phyloP scores from a whole-genome alignment of 331 rosid species.

The Quercus phellos region DNA sequence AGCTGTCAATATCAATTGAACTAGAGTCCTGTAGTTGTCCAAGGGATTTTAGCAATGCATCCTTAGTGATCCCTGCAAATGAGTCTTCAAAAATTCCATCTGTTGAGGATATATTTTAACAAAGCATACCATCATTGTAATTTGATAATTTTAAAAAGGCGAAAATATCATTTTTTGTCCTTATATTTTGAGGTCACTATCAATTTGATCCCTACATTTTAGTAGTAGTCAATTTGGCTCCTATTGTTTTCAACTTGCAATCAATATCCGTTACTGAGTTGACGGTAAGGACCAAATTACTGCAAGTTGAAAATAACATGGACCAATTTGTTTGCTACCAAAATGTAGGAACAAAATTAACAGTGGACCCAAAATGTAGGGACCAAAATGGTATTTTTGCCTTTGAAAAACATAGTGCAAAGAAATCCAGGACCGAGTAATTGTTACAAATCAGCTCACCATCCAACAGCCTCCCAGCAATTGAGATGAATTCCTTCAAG shows the following conservation, averaged over 20 bases:
- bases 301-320: too few species aligned
- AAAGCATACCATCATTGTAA: neutral
- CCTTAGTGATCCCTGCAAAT: constrained; percentile 58
- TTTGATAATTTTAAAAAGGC: neutral
- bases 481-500: constrained; percentile 56
- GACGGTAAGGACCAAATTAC: too few species aligned
- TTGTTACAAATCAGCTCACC: constrained; percentile 46
- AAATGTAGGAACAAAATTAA: too few species aligned
- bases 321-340: too few species aligned
- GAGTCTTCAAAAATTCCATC: constrained; percentile 52
- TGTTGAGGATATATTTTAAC: constrained; percentile 18
- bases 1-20: constrained; percentile 47
- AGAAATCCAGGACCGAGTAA: constrained; percentile 16
- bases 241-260: too few species aligned
- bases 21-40: constrained; percentile 41
- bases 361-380: too few species aligned
- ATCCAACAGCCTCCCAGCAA: constrained; percentile 69
- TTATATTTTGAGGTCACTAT: too few species aligned
- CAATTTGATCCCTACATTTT: too few species aligned
- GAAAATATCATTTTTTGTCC: too few species aligned
- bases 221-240: too few species aligned
- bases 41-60: constrained; percentile 59
- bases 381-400: too few species aligned
- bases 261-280: too few species aligned
- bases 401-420: constrained; percentile 2